Conservation (phyloP, 2,329 filamentous ascomycete genomes). For the Trichoderma atrobrunneum region DNA sequence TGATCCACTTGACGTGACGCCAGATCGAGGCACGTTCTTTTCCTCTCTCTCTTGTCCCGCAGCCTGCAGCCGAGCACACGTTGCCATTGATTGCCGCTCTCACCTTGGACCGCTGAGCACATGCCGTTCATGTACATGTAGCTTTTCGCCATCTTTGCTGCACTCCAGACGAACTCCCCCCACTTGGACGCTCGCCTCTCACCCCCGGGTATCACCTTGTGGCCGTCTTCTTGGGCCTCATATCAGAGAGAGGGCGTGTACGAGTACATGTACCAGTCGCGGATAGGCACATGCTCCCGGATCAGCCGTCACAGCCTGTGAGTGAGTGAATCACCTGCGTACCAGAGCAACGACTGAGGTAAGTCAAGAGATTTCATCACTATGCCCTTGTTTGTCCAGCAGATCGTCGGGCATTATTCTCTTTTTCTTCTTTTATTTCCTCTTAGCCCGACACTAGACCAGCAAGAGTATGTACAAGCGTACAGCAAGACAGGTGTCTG, state of each 20-base stretch:
- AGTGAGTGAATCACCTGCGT: not conserved
- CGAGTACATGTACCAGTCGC: not conserved
- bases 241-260: slow-evolving; percentile 9
- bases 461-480: not conserved
- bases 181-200: slow-evolving; percentile 5
- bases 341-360: not conserved
- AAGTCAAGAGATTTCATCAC: not conserved
- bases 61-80: slow-evolving; percentile 18
- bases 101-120: slow-evolving; percentile 3
- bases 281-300: not conserved
- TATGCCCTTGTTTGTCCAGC: not conserved
- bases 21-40: slow-evolving; percentile 9
- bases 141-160: not conserved
- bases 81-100: slow-evolving; percentile 13
- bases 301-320: slow-evolving; percentile 11
- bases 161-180: not conserved
- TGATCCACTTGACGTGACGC: slow-evolving; percentile 17
- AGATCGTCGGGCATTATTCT: not conserved
- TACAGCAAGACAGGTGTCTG: not conserved
- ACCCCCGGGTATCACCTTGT: not conserved
- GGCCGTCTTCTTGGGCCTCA: not conserved
- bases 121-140: not conserved
- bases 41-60: not conserved
- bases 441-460: not conserved
- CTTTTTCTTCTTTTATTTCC: not conserved